phyloP scores from a whole-genome alignment of 139 green algal species.

The Coelastrella sp. region DNA sequence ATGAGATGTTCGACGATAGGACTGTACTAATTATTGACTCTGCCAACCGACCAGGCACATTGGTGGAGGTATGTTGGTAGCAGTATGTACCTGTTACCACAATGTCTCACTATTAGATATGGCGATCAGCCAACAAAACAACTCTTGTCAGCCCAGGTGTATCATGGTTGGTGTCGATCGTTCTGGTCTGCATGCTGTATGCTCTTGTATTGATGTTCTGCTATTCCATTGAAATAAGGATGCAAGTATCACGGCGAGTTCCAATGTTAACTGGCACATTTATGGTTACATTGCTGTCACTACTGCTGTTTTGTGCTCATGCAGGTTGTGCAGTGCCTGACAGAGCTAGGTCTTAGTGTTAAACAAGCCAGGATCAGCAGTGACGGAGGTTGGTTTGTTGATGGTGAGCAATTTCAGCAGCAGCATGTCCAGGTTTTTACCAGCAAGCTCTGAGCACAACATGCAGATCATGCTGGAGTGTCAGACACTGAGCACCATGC shows the following conservation, averaged over 20 bases:
- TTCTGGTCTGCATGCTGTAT: not conserved
- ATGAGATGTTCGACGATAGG: not conserved
- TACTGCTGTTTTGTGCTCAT: not conserved
- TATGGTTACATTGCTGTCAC: not conserved
- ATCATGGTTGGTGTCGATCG: not conserved
- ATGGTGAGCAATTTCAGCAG: conserved; percentile 71
- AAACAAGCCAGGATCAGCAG: conserved; percentile 85
- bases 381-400: conserved; percentile 98
- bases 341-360: conserved; percentile 91
- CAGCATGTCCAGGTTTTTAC: not conserved
- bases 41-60: conserved; percentile 35
- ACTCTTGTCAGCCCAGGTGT: too few relatives aligned
- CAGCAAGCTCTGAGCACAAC: too few relatives aligned
- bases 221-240: not conserved
- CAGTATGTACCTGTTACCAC: not conserved
- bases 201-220: not conserved
- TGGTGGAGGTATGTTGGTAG: conserved; percentile 38
- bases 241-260: not conserved
- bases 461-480: too few relatives aligned
- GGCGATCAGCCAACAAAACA: too few relatives aligned
- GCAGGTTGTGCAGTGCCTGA: conserved; percentile 97
- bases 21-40: conserved; percentile 38
- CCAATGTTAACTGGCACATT: not conserved
- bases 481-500: not conserved
- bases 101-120: too few relatives aligned